Evolutionary conservation across 1,284 basidiomycete species (phyloP).

Genomic region (Irpex lacteus): DNA sequence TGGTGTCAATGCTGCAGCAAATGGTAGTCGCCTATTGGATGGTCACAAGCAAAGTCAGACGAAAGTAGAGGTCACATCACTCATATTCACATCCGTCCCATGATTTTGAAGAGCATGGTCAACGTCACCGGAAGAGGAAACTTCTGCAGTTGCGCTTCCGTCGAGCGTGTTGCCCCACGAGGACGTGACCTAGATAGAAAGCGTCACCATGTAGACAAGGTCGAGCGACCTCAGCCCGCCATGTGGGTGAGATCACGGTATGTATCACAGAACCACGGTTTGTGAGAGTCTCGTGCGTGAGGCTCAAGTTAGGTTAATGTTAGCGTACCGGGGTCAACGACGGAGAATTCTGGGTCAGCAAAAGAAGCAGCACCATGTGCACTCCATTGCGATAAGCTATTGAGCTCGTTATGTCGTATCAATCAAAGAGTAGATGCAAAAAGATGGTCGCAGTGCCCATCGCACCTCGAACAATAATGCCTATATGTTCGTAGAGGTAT

Average conservation of each 20-base stretch:
- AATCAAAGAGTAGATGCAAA: not conserved
- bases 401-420: not conserved
- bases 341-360: constrained; percentile 1
- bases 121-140: not conserved
- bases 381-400: not conserved
- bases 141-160: not conserved
- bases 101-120: not conserved
- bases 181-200: not conserved
- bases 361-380: not conserved
- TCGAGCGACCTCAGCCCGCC: not conserved
- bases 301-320: not conserved
- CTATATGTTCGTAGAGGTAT: not conserved
- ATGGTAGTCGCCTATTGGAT: not conserved
- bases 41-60: not conserved
- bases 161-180: not conserved
- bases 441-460: not conserved
- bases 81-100: not conserved
- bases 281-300: not conserved
- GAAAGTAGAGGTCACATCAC: not conserved
- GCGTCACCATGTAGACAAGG: not conserved
- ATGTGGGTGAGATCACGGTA: not conserved
- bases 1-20: not conserved
- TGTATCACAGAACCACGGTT: not conserved
- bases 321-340: not conserved
- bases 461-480: not conserved